phyloP scores from a whole-genome alignment of 768 basidiomycete genomes.

The Boletus rubropictus region DNA sequence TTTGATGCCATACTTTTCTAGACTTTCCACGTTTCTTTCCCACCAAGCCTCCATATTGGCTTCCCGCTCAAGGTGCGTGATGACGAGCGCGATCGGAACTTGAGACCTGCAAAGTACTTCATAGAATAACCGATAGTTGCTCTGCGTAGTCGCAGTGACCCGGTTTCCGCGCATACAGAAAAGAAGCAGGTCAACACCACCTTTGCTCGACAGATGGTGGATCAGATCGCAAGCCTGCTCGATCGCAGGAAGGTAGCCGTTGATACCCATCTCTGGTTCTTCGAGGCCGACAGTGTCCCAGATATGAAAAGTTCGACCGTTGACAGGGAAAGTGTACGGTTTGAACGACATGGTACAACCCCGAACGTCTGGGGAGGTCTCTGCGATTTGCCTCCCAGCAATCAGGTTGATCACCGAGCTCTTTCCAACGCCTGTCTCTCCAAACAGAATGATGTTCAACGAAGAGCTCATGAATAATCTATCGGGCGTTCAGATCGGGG shows the following conservation, averaged over 20 bases:
- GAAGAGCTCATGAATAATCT: slow-evolving; percentile 17
- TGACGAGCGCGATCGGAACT: slow-evolving; percentile 29
- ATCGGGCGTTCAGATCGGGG: slow-evolving; percentile 14
- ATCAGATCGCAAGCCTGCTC: slow-evolving; percentile 32
- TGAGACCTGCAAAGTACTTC: slow-evolving; percentile 36
- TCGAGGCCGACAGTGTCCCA: slow-evolving; percentile 36
- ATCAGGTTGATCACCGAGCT: slow-evolving; percentile 33
- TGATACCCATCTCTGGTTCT: slow-evolving; percentile 24
- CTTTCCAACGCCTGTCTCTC: slow-evolving; percentile 38
- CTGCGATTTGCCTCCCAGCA: slow-evolving; percentile 22
- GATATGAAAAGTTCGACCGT: slow-evolving; percentile 15
- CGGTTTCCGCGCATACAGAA: slow-evolving; percentile 40
- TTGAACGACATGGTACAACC: slow-evolving; percentile 37
- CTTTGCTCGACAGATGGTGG: slow-evolving; percentile 21
- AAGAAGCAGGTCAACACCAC: slow-evolving; percentile 38
- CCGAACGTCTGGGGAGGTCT: slow-evolving; percentile 23
- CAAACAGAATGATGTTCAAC: slow-evolving; percentile 40
- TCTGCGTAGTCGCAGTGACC: slow-evolving; percentile 32
- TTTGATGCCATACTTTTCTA: slow-evolving; percentile 24
- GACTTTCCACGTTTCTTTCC: slow-evolving; percentile 21
- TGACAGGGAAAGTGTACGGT: slow-evolving; percentile 23
- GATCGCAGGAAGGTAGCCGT: slow-evolving; percentile 27
- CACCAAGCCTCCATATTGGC: slow-evolving; percentile 33
- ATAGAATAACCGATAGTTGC: slow-evolving; percentile 40
- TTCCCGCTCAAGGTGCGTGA: slow-evolving; percentile 40